Base-by-base conservation (phyloP, 1,284 basidiomycete genomes). In the Trichosporon asahii region DNA sequence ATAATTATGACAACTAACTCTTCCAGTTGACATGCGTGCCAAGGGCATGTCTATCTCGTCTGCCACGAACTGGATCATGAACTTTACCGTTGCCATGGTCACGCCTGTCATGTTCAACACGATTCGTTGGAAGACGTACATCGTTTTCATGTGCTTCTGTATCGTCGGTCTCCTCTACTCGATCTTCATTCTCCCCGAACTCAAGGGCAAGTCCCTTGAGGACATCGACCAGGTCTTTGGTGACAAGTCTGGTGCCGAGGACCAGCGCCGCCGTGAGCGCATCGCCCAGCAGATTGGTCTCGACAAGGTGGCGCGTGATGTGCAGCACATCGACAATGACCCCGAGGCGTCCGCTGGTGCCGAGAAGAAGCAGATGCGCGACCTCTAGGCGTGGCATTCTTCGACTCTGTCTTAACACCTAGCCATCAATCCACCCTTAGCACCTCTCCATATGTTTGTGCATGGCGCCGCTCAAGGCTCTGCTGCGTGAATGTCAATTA, bases 91-190 rank as follows among this genome's bases (percentile, higher is more conserved):
- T 29, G 82, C 80, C n/a, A 75, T 77, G 71, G 75, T 78, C 12
- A 72, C 70, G 0, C 68, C 68, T 3, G 68, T 69, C 69, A 80
- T 82, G 79, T 74, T 83, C 70, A 60, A 70, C 27, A 77, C 74
- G 46, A 80, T 82, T 63, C 76, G 76, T 7, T 83, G 78, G 72
- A 78, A 77, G 70, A 81, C 81, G 18, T 83, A 82, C 77, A 77
- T 82, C 44, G 77, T 82, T 67, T 83, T 82, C 74, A 80, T 81
- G 80, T 68, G 61, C 66, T 82, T 82, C 78, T 82, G 80, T 66
- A 75, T 82, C 66, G 63, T 81, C 64, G 82, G 79, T 12, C 75
- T 80, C 74, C 37, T 82, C 61, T 82, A 80, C 73, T 68, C 79
- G 53, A 68, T 76, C 44, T 75, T 82, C 72, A 49, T 82, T 60